Percentiles rank a stretch among this genome's conserved stretches.
These are phyloP conservation scores for Trichoderma erinaceum DNA, from an alignment of 495 filamentous ascomycete species.

Conservation along the genomic window DNA sequence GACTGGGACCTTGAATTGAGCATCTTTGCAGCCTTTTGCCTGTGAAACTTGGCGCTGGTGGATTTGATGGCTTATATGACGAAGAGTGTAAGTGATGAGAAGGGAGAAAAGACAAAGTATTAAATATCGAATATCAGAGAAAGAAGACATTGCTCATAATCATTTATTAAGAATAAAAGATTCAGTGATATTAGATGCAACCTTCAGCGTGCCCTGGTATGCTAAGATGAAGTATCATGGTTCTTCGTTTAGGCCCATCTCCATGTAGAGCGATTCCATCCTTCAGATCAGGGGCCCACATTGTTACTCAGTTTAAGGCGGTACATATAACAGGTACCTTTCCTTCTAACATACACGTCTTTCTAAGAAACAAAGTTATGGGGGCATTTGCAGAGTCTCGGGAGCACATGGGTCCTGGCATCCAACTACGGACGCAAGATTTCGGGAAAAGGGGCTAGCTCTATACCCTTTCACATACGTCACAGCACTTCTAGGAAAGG, in stretches of 20 bases:
- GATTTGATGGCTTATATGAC: neutral
- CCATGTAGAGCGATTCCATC: too few relatives aligned
- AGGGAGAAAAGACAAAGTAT: neutral
- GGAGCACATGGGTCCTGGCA: neutral
- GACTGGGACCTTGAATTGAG: conserved; percentile 18
- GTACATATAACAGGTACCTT: too few relatives aligned
- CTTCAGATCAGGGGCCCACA: too few relatives aligned
- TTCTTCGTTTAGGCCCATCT: too few relatives aligned
- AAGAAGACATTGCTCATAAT: neutral
- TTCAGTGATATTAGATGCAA: neutral
- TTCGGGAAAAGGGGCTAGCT: neutral
- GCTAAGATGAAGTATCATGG: neutral
- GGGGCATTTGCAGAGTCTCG: neutral
- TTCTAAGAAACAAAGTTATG: too few relatives aligned
- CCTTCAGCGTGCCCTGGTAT: neutral
- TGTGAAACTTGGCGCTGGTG: neutral
- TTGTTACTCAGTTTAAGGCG: too few relatives aligned
- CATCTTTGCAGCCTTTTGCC: conserved; percentile 20
- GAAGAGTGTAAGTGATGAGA: neutral
- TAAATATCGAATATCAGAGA: neutral
- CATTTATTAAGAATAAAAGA: too few relatives aligned
- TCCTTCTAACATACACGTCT: too few relatives aligned
- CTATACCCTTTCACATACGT: conserved; percentile 6
- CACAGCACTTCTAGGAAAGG: conserved; percentile 3
- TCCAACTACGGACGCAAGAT: neutral